Evolutionary conservation across 495 filamentous ascomycete genomes (phyloP).

Genomic region (Talaromyces borbonicus): DNA sequence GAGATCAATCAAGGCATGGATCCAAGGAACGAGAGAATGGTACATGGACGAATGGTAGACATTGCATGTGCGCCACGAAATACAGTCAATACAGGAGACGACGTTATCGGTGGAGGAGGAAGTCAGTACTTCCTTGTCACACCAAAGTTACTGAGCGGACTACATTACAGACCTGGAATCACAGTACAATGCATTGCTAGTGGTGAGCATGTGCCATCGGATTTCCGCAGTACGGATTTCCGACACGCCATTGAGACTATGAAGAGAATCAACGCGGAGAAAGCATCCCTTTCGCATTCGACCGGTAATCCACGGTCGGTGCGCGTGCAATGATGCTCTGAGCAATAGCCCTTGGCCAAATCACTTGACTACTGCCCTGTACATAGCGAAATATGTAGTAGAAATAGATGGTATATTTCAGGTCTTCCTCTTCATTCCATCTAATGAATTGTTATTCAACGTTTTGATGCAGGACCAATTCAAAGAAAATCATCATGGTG

Average conservation of each 20-base stretch:
- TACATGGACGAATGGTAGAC: slow-evolving; percentile 92
- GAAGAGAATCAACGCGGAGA: slow-evolving; percentile 14
- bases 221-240: slow-evolving; percentile 28
- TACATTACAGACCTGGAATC: slow-evolving; percentile 85
- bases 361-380: too few species aligned
- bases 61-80: slow-evolving; percentile 77
- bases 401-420: too few species aligned
- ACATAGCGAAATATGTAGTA: too few species aligned
- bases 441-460: too few species aligned
- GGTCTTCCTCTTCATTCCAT: too few species aligned
- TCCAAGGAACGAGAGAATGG: slow-evolving; percentile 93
- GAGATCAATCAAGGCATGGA: slow-evolving; percentile 99
- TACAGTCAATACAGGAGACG: slow-evolving; percentile 14
- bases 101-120: slow-evolving; percentile 25
- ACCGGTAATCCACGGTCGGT: background rate
- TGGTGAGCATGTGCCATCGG: slow-evolving; percentile 76
- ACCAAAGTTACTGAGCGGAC: slow-evolving; percentile 80
- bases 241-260: slow-evolving; percentile 21
- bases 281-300: background rate
- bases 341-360: too few species aligned
- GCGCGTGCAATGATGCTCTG: background rate
- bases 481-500: too few species aligned
- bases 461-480: too few species aligned
- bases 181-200: slow-evolving; percentile 86
- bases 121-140: slow-evolving; percentile 91